phyloP scores from a whole-genome alignment of 2,329 filamentous ascomycete genomes.

The Colletotrichum destructivum region DNA sequence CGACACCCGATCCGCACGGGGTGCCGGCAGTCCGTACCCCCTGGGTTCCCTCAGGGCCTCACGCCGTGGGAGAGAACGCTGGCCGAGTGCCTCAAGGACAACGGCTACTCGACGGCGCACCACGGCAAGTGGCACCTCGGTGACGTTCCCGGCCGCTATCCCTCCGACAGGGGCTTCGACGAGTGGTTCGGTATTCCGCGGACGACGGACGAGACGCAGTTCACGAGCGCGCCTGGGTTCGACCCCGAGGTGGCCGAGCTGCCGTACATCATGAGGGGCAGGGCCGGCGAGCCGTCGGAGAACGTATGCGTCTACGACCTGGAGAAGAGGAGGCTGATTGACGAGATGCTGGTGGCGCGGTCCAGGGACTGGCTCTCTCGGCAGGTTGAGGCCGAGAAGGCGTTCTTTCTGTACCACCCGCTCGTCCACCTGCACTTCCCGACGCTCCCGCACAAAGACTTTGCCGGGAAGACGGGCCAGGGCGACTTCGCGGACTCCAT shows the following conservation, averaged over 20 bases:
- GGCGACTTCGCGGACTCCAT: conserved; percentile 53
- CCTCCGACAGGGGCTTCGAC: conserved; percentile 54
- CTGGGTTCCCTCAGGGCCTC: conserved; percentile 52
- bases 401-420: conserved; percentile 53
- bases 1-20: conserved; percentile 54
- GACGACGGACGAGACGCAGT: conserved; percentile 55
- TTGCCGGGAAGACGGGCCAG: conserved; percentile 48
- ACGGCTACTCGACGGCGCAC: conserved; percentile 50
- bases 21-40: conserved; percentile 52
- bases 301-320: conserved; percentile 53
- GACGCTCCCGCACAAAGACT: conserved; percentile 50
- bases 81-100: conserved; percentile 49
- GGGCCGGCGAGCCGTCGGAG: conserved; percentile 47
- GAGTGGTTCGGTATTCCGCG: conserved; percentile 56
- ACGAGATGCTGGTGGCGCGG: conserved; percentile 51
- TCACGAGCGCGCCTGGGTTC: conserved; percentile 52
- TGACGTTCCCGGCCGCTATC: conserved; percentile 53
- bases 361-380: conserved; percentile 51
- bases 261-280: conserved; percentile 53
- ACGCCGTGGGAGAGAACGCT: conserved; percentile 52
- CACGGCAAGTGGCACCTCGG: conserved; percentile 56
- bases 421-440: conserved; percentile 54
- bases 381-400: conserved; percentile 44
- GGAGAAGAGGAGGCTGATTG: conserved; percentile 49
- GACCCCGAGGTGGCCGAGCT: conserved; percentile 52